A percentile compares a stretch with the other conserved stretches of the same genome.
These are phyloP conservation scores for Clitoria ternatea DNA, from an alignment of 306 rosid species.

Conservation along the genomic window DNA sequence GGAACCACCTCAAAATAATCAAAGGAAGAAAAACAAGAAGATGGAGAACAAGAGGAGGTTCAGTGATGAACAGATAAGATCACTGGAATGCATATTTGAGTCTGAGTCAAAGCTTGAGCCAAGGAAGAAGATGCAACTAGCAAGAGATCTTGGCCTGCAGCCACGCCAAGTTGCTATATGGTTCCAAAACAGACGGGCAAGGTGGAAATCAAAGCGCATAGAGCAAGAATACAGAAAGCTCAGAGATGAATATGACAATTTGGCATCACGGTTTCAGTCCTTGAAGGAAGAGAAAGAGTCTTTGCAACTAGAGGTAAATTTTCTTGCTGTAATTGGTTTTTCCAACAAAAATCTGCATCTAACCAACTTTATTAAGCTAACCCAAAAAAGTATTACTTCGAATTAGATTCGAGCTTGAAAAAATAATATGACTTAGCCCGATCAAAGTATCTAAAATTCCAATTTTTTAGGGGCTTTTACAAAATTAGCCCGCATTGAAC, in stretches of 20 bases:
- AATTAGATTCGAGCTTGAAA: too few relatives aligned
- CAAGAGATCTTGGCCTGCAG: slow-evolving; percentile 80
- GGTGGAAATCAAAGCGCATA: slow-evolving; percentile 85
- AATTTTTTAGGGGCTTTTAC: too few relatives aligned
- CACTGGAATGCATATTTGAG: slow-evolving; percentile 69
- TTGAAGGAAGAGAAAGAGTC: slow-evolving; percentile 71
- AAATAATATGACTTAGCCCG: too few relatives aligned
- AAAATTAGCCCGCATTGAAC: too few relatives aligned
- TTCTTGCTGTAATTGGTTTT: too few relatives aligned
- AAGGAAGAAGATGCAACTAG: slow-evolving; percentile 71
- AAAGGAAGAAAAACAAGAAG: slow-evolving; percentile 56
- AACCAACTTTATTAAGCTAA: too few relatives aligned
- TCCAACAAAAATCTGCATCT: not conserved
- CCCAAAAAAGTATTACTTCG: too few relatives aligned
- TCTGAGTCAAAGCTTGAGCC: slow-evolving; percentile 83
- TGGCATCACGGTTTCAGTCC: slow-evolving; percentile 55
- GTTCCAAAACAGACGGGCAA: slow-evolving; percentile 96
- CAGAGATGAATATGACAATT: slow-evolving; percentile 53
- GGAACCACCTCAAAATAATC: slow-evolving; percentile 23
- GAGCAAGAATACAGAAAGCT: slow-evolving; percentile 71
- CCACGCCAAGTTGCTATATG: slow-evolving; percentile 95
- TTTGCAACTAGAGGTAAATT: slow-evolving; percentile 65
- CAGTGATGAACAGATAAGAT: slow-evolving; percentile 69
- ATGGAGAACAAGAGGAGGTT: slow-evolving; percentile 65
- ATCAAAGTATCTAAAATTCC: too few relatives aligned